Evolutionary conservation across 2,329 filamentous ascomycete species (phyloP).

Genomic region (Alternaria arborescens): DNA sequence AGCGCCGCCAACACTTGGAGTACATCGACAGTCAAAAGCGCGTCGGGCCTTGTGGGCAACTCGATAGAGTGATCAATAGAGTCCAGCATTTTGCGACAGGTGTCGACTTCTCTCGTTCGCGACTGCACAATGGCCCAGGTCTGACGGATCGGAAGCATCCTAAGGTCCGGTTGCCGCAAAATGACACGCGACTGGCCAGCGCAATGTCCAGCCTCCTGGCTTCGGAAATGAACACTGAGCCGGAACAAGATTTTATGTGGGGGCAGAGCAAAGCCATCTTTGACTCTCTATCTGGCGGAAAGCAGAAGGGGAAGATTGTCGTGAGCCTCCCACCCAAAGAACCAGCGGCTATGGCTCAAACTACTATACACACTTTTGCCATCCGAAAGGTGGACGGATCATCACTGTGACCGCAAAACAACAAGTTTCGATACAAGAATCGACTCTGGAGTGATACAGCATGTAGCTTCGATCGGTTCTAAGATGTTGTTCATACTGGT

Average conservation of each 20-base stretch:
- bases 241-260: neutral
- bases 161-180: neutral
- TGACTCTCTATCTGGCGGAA: neutral
- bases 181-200: neutral
- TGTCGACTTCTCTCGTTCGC: neutral
- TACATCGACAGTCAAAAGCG: neutral
- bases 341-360: neutral
- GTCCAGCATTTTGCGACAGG: neutral
- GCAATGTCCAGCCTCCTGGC: neutral
- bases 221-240: neutral
- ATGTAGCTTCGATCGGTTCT: neutral
- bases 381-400: neutral
- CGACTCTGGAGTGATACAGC: neutral
- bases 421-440: neutral
- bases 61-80: neutral
- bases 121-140: neutral
- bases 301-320: neutral
- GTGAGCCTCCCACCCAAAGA: neutral
- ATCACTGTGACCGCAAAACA: neutral
- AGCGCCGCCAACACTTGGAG: neutral
- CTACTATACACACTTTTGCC: neutral
- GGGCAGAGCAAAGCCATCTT: neutral
- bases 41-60: neutral
- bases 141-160: slow-evolving; percentile 2
- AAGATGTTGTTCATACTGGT: neutral